Base-by-base conservation (phyloP, 1,139 yeast genomes). In the Taiozyma sp. region DNA sequence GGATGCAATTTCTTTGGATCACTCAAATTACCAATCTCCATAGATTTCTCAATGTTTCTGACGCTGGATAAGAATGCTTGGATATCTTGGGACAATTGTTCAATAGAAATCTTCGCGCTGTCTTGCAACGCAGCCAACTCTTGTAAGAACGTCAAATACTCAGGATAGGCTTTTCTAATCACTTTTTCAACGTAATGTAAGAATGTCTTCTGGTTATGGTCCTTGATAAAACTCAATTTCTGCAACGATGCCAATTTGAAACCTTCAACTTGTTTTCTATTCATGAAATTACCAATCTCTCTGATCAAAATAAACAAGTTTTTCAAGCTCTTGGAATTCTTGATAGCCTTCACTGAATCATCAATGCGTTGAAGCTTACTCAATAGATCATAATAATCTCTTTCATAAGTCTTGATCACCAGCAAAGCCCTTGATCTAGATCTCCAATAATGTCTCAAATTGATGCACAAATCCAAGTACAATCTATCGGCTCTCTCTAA, bases 221-320 rank as follows among this genome's bases (percentile, higher is more conserved):
- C 96, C 68, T 93, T 93, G 71, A 95, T 84, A 64, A 91, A 90
- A 48, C 85, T 88, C 52, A 93, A 74, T 60, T 96, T 75, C 59
- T 85, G 95, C 52, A 93, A 73, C 2, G 97, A 87, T 36, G 89
- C 87, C 44, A 93, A 72, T 61, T 82, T 84, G 71, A 93, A 91
- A 1, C 98, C 99, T 50, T 78, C 70, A 0, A 96, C 97, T 59
- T 84, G 85, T 62, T 87, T 91, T 63, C 89, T 96, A 66, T 93
- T 93, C 98, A 93, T 93, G 64, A 84, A 91, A 64, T 93, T 93
- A 24, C 98, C 99, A 54, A 93, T 84, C 22, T 87, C 85, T 57
- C 91, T 77, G 49, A 93, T 88, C 43, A 93, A 79, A 46, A 85
- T 86, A 52, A 93, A 73, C 10, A 92, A 79, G 53, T 80, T 78